phyloP scores from a whole-genome alignment of 2,329 filamentous ascomycete species.

The Chaetomiaceae sp. region DNA sequence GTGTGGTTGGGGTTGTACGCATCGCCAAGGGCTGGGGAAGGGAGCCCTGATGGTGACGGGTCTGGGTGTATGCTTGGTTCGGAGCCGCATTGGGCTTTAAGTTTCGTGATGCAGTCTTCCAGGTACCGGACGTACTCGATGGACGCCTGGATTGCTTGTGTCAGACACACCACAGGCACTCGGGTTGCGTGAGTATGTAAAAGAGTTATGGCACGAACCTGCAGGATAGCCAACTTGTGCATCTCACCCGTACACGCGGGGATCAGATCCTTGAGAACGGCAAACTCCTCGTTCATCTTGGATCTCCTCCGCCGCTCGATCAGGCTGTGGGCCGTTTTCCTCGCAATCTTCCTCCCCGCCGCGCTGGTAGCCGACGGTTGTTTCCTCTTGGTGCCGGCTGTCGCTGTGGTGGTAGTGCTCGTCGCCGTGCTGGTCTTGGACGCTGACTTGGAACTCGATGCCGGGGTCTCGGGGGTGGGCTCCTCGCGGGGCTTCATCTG shows the following conservation, averaged over 20 bases:
- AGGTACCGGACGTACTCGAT: constrained; percentile 96
- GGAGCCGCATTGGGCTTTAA: constrained; percentile 56
- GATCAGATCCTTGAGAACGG: constrained; percentile 88
- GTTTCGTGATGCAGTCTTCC: constrained; percentile 76
- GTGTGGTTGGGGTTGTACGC: constrained; percentile 26
- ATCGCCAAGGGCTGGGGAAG: constrained; percentile 27
- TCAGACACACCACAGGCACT: background rate
- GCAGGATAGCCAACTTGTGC: constrained; percentile 94
- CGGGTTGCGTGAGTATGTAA: background rate
- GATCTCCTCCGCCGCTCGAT: constrained; percentile 86
- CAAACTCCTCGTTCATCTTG: constrained; percentile 99
- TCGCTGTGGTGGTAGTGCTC: constrained; percentile 15
- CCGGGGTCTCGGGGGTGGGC: constrained; percentile 30
- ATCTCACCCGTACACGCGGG: constrained; percentile 95
- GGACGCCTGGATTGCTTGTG: constrained; percentile 60
- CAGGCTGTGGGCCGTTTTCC: constrained; percentile 92
- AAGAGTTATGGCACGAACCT: constrained; percentile 51
- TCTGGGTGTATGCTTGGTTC: constrained; percentile 21
- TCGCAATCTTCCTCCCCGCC: constrained; percentile 87
- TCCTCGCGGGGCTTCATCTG: constrained; percentile 78
- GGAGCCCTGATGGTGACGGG: constrained; percentile 30
- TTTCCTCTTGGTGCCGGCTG: constrained; percentile 63
- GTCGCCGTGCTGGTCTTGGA: constrained; percentile 12
- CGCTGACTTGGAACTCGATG: constrained; percentile 19
- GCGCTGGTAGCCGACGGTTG: constrained; percentile 70